Evolutionary conservation across 202 grass and related monocot species (phyloP).

Genomic region (Bolboschoenoplectus hybrid): DNA sequence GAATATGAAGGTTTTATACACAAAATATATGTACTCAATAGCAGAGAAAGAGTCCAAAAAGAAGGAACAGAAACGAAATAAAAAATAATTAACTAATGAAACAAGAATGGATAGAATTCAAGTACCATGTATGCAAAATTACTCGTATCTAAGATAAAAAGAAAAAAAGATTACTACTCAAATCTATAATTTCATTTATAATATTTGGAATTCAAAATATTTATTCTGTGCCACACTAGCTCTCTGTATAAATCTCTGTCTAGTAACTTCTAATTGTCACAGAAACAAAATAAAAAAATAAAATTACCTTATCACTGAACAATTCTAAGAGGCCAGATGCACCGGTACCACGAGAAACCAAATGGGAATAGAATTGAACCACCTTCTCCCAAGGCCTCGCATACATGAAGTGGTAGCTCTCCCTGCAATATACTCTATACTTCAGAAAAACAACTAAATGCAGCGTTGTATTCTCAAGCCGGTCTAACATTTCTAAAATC

Average conservation of each 20-base stretch:
- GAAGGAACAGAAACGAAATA: background rate
- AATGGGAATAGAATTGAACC: slow-evolving; percentile 68
- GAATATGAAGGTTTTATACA: slow-evolving; percentile 12
- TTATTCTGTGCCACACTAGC: background rate
- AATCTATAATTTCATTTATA: background rate
- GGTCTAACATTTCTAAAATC: slow-evolving; percentile 25
- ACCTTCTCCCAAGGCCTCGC: slow-evolving; percentile 70
- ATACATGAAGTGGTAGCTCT: slow-evolving; percentile 86
- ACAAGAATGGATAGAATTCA: background rate
- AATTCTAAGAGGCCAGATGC: slow-evolving; percentile 50
- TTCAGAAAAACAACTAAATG: background rate
- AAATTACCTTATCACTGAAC: slow-evolving; percentile 48
- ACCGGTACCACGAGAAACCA: slow-evolving; percentile 53
- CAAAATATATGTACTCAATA: background rate
- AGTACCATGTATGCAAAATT: background rate
- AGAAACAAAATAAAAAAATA: background rate
- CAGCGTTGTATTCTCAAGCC: slow-evolving; percentile 23
- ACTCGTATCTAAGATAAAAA: slow-evolving; percentile 10
- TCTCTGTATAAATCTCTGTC: background rate
- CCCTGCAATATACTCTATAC: slow-evolving; percentile 42
- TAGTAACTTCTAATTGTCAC: background rate
- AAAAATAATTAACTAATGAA: background rate
- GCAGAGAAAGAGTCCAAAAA: background rate
- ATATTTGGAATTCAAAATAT: background rate
- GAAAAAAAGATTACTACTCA: background rate